Base-by-base conservation (phyloP, 2,329 filamentous ascomycete genomes). In the Cordyceps javanica region DNA sequence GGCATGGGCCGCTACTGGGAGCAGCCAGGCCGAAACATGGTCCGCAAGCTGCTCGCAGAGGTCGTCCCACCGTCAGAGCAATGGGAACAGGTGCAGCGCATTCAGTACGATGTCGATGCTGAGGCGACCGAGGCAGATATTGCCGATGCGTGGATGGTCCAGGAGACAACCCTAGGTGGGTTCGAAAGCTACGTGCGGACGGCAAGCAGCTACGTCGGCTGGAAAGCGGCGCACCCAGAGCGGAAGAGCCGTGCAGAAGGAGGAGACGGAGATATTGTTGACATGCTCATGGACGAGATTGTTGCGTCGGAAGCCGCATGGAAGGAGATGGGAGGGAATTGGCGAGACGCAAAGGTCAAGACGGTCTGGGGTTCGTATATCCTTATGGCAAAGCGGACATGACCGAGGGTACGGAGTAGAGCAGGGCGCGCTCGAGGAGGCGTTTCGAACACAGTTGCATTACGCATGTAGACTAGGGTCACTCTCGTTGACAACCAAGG, bases 351-450 rank as follows among this genome's bases (percentile, higher is more conserved):
- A 45, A 74, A 81, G 63, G 76, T 85, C 10, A 77, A 82, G 59
- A 76, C 77, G 52, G 81, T 86, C 62, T 86, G 84, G 83, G 84
- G 82, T 0, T 85, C 78, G 59, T 80, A 77, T 39, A 71, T 87
- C 50, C 65, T 87, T 44, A 72, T 86, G 73, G 82, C 82, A 16
- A 77, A 77, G 67, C 76, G 73, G 63, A 59, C 46, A 36, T 64
- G 19, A 32, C 4, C 21, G n/a, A n/a, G n/a, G n/a, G n/a, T n/a
- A n/a, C n/a, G n/a, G n/a, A n/a, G n/a, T n/a, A n/a, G n/a, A n/a
- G n/a, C 8, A 54, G 26, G 38, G 51, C 23, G 14, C 14, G 10
- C 41, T 38, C 23, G 32, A 39, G 34, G 44, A 55, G 25, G 45
- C 21, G 44, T 57, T 57, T 57, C 54, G 54, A 36, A 32, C 48